These are phyloP conservation scores for Penicillium sp. DNA, from an alignment of 2,329 filamentous ascomycete genomes.

Conservation along the genomic window DNA sequence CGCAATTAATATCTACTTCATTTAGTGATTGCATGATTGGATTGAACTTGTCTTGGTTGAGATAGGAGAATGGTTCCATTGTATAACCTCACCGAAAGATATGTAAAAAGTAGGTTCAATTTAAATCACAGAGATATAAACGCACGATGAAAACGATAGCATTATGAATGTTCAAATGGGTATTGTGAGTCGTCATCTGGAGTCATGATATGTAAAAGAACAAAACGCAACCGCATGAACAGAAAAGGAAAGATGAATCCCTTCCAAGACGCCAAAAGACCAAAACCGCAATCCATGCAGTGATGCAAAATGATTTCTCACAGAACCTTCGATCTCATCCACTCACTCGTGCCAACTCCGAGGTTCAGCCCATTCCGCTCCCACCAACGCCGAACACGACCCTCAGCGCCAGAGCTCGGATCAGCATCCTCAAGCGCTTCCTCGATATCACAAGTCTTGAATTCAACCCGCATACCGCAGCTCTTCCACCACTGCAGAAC, in stretches of 20 bases:
- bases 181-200: conserved; percentile 17
- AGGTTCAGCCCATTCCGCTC: conserved; percentile 71
- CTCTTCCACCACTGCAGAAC: conserved; percentile 90
- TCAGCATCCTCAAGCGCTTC: conserved; percentile 80
- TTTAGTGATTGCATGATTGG: background rate
- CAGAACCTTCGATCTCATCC: conserved; percentile 73
- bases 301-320: conserved; percentile 27
- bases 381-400: conserved; percentile 77
- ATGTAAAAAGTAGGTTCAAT: background rate
- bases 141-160: conserved; percentile 7
- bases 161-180: conserved; percentile 17
- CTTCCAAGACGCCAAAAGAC: background rate
- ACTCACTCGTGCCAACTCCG: conserved; percentile 73
- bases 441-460: conserved; percentile 90
- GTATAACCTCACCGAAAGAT: background rate
- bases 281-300: conserved; percentile 4
- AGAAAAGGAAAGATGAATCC: background rate
- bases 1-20: background rate
- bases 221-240: conserved; percentile 1
- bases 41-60: background rate
- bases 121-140: background rate
- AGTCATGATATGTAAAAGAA: conserved; percentile 9
- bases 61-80: too few species aligned
- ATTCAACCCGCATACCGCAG: conserved; percentile 66
- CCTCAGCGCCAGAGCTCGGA: conserved; percentile 57